phyloP scores from a whole-genome alignment of 768 basidiomycete species.

The Podaxis sp. region DNA sequence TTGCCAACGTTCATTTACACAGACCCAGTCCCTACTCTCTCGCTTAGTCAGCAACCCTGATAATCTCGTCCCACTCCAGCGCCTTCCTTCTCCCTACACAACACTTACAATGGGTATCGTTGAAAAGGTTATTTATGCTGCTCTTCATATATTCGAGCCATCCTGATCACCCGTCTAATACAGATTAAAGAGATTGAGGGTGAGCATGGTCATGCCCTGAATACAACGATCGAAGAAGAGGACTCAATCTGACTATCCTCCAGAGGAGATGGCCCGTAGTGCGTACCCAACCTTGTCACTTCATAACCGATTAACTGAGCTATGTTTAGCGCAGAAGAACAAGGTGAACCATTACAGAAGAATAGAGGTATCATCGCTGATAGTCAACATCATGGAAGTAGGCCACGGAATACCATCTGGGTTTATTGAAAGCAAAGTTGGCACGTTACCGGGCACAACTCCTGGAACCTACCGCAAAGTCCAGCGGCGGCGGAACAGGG shows the following conservation, averaged over 20 bases:
- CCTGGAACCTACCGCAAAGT: slow-evolving; percentile 87
- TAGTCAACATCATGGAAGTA: slow-evolving; percentile 32
- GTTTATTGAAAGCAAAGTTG: slow-evolving; percentile 90
- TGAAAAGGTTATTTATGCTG: slow-evolving; percentile 65
- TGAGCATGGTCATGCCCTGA: slow-evolving; percentile 35
- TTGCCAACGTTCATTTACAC: background rate
- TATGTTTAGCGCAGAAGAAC: slow-evolving; percentile 83
- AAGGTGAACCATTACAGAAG: slow-evolving; percentile 52
- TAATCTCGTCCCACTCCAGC: background rate
- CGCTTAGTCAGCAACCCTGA: slow-evolving; percentile 9
- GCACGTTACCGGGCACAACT: slow-evolving; percentile 94
- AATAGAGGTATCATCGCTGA: slow-evolving; percentile 7
- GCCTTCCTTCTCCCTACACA: background rate
- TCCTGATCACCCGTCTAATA: slow-evolving; percentile 9
- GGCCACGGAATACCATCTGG: slow-evolving; percentile 95
- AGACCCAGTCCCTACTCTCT: background rate
- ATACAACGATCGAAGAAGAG: background rate
- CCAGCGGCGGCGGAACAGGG: slow-evolving; percentile 75
- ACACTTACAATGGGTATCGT: slow-evolving; percentile 76
- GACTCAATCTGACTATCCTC: background rate
- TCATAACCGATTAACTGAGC: background rate
- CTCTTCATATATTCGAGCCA: background rate
- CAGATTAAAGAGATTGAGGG: slow-evolving; percentile 97
- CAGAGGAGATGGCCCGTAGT: slow-evolving; percentile 99
- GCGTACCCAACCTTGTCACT: slow-evolving; percentile 32